These are phyloP conservation scores for Bruguiera parviflora DNA, from an alignment of 345 rosid genomes.

Conservation along the genomic window DNA sequence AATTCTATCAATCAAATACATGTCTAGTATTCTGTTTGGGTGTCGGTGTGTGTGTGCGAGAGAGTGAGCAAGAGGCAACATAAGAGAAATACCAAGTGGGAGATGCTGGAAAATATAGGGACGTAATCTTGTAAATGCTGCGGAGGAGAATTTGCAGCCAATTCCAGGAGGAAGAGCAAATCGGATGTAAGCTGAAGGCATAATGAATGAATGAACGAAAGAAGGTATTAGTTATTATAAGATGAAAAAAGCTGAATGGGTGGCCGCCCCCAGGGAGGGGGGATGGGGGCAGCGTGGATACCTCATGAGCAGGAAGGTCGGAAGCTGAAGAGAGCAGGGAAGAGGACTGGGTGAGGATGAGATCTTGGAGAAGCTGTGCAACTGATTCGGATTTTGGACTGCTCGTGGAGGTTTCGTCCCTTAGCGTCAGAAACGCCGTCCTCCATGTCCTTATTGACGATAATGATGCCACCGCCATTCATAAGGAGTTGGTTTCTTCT, in stretches of 20 bases:
- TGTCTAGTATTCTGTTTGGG: too few species aligned
- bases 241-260: neutral
- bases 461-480: slow-evolving; percentile 34
- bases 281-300: slow-evolving; percentile 9
- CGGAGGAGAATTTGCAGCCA: slow-evolving; percentile 45
- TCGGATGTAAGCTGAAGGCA: slow-evolving; percentile 56
- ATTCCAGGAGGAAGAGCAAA: slow-evolving; percentile 62
- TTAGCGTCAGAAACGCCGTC: slow-evolving; percentile 74
- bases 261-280: neutral
- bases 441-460: slow-evolving; percentile 52
- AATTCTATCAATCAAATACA: neutral
- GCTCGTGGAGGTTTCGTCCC: slow-evolving; percentile 65
- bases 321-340: slow-evolving; percentile 60
- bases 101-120: slow-evolving; percentile 38
- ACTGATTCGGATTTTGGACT: slow-evolving; percentile 25
- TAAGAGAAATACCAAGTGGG: slow-evolving; percentile 48
- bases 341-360: slow-evolving; percentile 59
- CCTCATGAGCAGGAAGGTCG: slow-evolving; percentile 74
- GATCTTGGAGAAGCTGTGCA: slow-evolving; percentile 50
- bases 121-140: slow-evolving; percentile 26
- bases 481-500: neutral
- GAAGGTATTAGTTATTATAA: neutral
- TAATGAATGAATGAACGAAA: neutral
- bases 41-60: too few species aligned
- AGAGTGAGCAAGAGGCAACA: too few species aligned